Evolutionary conservation across 805 yeast genomes (phyloP).

Genomic region (Saccharomycopsis olivae): DNA sequence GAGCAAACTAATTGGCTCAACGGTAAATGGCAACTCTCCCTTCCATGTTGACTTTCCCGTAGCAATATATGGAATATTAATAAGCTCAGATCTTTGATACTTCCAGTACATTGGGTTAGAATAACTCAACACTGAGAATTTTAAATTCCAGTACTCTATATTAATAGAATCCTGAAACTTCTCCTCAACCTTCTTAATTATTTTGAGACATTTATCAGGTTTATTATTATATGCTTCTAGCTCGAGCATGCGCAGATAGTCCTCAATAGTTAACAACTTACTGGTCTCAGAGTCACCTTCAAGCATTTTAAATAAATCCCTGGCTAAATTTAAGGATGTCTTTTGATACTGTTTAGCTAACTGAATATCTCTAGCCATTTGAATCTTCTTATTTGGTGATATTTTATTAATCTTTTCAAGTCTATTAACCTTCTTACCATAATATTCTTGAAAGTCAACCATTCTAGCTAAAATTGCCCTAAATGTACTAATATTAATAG

Average conservation of each 20-base stretch:
- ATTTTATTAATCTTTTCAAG: too few species aligned
- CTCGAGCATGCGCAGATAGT: not conserved
- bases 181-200: not conserved
- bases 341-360: not conserved
- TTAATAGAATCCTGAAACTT: not conserved
- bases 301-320: constrained; percentile 9
- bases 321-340: not conserved
- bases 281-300: not conserved
- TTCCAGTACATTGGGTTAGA: constrained; percentile 13
- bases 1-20: constrained; percentile 17
- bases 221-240: not conserved
- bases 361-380: not conserved
- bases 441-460: too few species aligned
- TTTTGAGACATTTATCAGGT: not conserved
- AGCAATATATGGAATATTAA: not conserved
- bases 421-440: too few species aligned
- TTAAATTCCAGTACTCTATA: constrained; percentile 13
- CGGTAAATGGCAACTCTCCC: constrained; percentile 8
- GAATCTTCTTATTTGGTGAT: too few species aligned
- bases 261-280: constrained; percentile 4
- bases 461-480: too few species aligned
- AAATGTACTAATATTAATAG: too few species aligned
- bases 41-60: constrained; percentile 2
- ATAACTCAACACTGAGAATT: constrained; percentile 7
- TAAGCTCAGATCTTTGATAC: not conserved